Percentiles rank a stretch among this genome's conserved stretches.
phyloP scores from a whole-genome alignment of 2,329 filamentous ascomycete genomes.

The Cladosporium sp. region DNA sequence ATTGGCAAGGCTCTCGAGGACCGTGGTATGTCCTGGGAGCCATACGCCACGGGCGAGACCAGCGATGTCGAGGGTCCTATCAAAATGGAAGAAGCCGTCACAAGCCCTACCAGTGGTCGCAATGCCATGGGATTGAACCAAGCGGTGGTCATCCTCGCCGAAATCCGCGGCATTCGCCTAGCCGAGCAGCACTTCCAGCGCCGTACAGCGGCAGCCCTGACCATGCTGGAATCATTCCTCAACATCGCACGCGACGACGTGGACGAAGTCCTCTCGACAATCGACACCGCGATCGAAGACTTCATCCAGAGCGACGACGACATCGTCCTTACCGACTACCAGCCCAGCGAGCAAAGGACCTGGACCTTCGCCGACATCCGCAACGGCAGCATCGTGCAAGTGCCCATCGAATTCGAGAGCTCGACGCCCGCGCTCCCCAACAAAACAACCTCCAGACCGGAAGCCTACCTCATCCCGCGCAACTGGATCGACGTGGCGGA shows the following conservation, averaged over 20 bases:
- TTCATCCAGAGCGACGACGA: slow-evolving; percentile 20
- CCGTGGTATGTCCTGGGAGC: slow-evolving; percentile 32
- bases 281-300: slow-evolving; percentile 16
- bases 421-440: slow-evolving; percentile 20
- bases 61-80: slow-evolving; percentile 16
- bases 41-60: slow-evolving; percentile 29
- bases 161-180: slow-evolving; percentile 19
- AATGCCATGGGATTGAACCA: slow-evolving; percentile 19
- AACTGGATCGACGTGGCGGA: slow-evolving; percentile 22
- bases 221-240: slow-evolving; percentile 17
- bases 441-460: slow-evolving; percentile 20
- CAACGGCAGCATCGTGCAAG: slow-evolving; percentile 17
- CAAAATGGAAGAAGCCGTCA: slow-evolving; percentile 17
- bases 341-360: slow-evolving; percentile 17
- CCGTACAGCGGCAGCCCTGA: slow-evolving; percentile 16
- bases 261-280: slow-evolving; percentile 11
- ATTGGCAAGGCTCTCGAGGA: slow-evolving; percentile 25
- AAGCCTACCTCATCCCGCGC: slow-evolving; percentile 26
- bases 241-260: slow-evolving; percentile 15
- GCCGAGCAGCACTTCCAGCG: slow-evolving; percentile 22
- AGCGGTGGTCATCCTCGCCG: slow-evolving; percentile 18
- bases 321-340: slow-evolving; percentile 22
- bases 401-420: slow-evolving; percentile 17
- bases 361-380: slow-evolving; percentile 21
- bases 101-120: slow-evolving; percentile 16